Conservation (phyloP, 2,329 filamentous ascomycete genomes). For the Didymella keratinophila region DNA sequence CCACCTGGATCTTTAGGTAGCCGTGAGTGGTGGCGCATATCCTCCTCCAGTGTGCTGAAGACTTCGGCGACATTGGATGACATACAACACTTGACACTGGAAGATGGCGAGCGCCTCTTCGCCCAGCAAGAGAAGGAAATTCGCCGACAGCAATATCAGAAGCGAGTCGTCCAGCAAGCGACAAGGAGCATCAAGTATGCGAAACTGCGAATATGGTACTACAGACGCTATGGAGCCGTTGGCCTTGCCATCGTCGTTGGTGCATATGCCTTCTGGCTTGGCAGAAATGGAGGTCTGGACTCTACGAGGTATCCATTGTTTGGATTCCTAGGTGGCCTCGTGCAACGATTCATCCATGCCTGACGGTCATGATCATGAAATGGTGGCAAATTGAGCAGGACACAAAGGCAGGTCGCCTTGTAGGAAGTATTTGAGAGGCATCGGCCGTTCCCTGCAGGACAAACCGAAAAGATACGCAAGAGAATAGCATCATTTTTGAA, state of each 20-base stretch:
- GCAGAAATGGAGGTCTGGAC: constrained; percentile 28
- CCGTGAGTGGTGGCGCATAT: constrained; percentile 74
- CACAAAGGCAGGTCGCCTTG: neutral
- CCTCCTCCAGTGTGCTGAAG: constrained; percentile 81
- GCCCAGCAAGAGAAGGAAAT: constrained; percentile 75
- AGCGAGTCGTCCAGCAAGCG: constrained; percentile 55
- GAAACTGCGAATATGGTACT: constrained; percentile 66
- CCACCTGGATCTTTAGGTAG: constrained; percentile 75
- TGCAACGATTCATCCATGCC: constrained; percentile 26
- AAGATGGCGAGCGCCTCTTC: constrained; percentile 74
- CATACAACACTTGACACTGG: constrained; percentile 64
- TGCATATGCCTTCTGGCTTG: constrained; percentile 48
- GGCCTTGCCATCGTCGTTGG: constrained; percentile 60
- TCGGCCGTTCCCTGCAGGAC: neutral
- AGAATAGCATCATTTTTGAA: neutral
- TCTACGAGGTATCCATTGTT: constrained; percentile 19
- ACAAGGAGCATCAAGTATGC: constrained; percentile 50
- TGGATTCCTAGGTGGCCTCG: constrained; percentile 27
- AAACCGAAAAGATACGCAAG: neutral
- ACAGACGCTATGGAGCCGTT: constrained; percentile 66
- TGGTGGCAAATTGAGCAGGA: neutral
- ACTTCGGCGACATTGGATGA: constrained; percentile 68
- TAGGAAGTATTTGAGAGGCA: neutral
- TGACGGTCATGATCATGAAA: neutral
- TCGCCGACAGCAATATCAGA: constrained; percentile 65